A percentile compares a stretch with the other conserved stretches of the same genome.
These are phyloP conservation scores for Erythrophleum ivorense DNA, from an alignment of 331 rosid species.

Conservation along the genomic window DNA sequence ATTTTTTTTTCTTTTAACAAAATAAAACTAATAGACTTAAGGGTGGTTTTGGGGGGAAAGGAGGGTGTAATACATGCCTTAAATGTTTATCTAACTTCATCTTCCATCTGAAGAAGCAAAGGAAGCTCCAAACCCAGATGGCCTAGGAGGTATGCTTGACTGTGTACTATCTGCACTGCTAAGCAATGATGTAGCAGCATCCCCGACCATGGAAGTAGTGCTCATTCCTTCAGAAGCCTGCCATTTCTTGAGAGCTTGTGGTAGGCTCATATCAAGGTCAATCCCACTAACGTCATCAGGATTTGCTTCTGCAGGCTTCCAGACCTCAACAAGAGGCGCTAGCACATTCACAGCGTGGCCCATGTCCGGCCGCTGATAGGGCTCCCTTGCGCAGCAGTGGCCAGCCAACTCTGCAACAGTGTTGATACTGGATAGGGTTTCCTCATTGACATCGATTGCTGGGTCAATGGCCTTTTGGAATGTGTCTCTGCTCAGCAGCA, in stretches of 20 bases:
- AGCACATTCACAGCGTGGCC: constrained; percentile 79
- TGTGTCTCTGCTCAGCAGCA: constrained; percentile 49
- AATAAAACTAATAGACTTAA: neutral
- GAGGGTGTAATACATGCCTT: neutral
- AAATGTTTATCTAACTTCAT: constrained; percentile 28
- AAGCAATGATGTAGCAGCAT: constrained; percentile 29
- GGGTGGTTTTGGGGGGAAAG: neutral
- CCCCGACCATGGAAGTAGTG: constrained; percentile 30
- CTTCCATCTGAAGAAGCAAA: constrained; percentile 54
- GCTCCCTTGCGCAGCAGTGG: constrained; percentile 82
- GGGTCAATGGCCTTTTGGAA: constrained; percentile 62
- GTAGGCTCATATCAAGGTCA: constrained; percentile 63
- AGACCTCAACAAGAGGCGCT: constrained; percentile 73
- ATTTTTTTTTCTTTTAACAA: neutral
- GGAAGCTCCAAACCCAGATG: constrained; percentile 56
- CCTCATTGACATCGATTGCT: constrained; percentile 58
- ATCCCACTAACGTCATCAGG: constrained; percentile 60
- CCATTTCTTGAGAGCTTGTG: constrained; percentile 78
- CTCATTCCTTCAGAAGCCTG: constrained; percentile 60
- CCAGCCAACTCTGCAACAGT: constrained; percentile 82
- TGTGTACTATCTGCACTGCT: constrained; percentile 57
- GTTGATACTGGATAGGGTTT: constrained; percentile 54
- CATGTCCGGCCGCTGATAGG: constrained; percentile 90
- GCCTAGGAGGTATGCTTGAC: constrained; percentile 61
- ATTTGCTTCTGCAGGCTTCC: constrained; percentile 69